Evolutionary conservation across 371 early-diverging fungal genomes (phyloP), one percentile per base, ranked within the genome.

Genomic region (Lichtheimia corymbifera): DNA sequence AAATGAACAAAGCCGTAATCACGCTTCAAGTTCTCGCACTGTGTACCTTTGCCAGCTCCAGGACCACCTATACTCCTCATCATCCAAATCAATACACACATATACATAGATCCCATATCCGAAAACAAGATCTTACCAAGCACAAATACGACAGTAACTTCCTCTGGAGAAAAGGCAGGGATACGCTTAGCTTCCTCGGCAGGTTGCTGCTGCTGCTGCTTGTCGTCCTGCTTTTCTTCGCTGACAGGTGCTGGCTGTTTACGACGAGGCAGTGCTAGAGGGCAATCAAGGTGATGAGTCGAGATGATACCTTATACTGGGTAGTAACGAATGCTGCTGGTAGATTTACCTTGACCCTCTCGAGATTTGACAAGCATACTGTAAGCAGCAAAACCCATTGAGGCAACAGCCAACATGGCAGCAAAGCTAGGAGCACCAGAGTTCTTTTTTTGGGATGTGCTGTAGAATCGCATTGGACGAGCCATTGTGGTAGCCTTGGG

Each of bases 1-100:
- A 98, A 76, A 68, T 97, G 99, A 30, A 93, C 92, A 73, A 96
- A 97, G 52, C 90, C 93, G 70, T 85, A 97, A 68, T 97, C 97
- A 14, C 84, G 67, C 30, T 93, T 96, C 53, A 98, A 77, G 56
- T 88, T 88, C 6, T 78, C 85, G 65, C 96, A 97, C 74, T 97
- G 95, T 28, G 98, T 98, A 41, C 98, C 98, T 74, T 98, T 98
- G 63, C 94, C 93, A 25, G 91, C 88, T 56, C 94, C 94, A 41
- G 94, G 94, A 5, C 93, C 94, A 59, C 93, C 88, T 85, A 51
- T n/a, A 13, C 2, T 2, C 22, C 1, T 22, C 22, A 22, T 35
- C 35, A 35, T 9, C 35, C 35, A 35, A 11, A 9, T 35, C 11
- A 35, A 35, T 35, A 11, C 9, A 0, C 7, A 3, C 27, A 28